These are phyloP conservation scores for Mentha longifolia DNA, from an alignment of 257 asterid species.

Conservation along the genomic window DNA sequence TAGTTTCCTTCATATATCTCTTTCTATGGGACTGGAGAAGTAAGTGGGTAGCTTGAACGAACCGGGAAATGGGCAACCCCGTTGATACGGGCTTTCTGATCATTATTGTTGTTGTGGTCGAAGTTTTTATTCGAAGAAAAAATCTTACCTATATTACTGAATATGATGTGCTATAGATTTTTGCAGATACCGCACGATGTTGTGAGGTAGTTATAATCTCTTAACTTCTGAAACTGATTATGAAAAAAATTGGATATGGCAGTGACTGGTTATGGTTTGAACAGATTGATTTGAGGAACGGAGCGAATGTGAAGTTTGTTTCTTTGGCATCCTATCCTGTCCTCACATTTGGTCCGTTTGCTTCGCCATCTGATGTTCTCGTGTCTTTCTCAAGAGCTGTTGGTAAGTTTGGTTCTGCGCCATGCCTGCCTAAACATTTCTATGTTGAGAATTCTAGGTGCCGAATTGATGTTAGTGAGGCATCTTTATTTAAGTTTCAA, in stretches of 20 bases:
- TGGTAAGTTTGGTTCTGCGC: conserved; percentile 67
- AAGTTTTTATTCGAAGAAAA: neutral
- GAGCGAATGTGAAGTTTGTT: conserved; percentile 56
- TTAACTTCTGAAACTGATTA: conserved; percentile 4
- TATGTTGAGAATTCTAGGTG: neutral
- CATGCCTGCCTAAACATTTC: neutral
- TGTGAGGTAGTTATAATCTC: conserved; percentile 67
- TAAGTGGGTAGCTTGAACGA: conserved; percentile 62
- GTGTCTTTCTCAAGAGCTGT: conserved; percentile 68
- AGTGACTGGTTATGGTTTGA: conserved; percentile 32
- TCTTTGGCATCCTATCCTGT: conserved; percentile 67
- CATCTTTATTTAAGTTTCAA: neutral
- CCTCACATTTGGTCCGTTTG: conserved; percentile 85
- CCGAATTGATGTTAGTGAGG: neutral
- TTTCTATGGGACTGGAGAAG: conserved; percentile 95
- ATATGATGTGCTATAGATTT: too few species aligned
- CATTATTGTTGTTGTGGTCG: neutral
- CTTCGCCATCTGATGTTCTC: conserved; percentile 89
- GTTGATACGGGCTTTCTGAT: conserved; percentile 15
- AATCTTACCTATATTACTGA: neutral
- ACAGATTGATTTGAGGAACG: conserved; percentile 83
- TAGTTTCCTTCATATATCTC: conserved; percentile 85
- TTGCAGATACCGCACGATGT: conserved; percentile 89
- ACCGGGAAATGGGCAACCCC: conserved; percentile 86
- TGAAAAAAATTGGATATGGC: conserved; percentile 13